These are phyloP conservation scores for Teratosphaeria pseudoeucalypti DNA, from an alignment of 2,329 filamentous ascomycete species.

Conservation along the genomic window DNA sequence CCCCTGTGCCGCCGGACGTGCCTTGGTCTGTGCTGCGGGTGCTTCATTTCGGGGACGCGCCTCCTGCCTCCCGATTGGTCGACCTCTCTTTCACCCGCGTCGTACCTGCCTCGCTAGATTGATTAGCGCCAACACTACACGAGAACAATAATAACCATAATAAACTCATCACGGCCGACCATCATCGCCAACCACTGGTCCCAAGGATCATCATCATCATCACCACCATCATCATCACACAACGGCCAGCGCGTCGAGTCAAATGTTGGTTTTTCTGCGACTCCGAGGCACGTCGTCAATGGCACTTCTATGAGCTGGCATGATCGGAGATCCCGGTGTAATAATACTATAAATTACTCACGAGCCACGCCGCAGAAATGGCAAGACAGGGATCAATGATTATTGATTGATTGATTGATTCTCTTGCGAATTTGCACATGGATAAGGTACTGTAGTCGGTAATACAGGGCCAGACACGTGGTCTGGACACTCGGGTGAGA, in stretches of 20 bases:
- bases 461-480: neutral
- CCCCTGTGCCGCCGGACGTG: too few relatives aligned
- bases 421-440: neutral
- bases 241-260: neutral
- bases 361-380: neutral
- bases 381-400: neutral
- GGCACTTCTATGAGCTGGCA: too few relatives aligned
- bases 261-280: neutral
- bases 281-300: too few relatives aligned
- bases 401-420: neutral
- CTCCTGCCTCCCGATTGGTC: too few relatives aligned
- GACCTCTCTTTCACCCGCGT: too few relatives aligned
- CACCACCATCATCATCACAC: neutral
- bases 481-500: neutral
- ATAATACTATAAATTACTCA: neutral
- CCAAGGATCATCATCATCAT: neutral
- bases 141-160: too few relatives aligned
- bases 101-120: too few relatives aligned
- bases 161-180: neutral
- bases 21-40: too few relatives aligned
- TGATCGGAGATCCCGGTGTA: too few relatives aligned
- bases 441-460: too few relatives aligned
- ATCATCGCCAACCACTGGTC: neutral
- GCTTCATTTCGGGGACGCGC: too few relatives aligned
- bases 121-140: too few relatives aligned